phyloP scores from a whole-genome alignment of 768 basidiomycete genomes.

The Mrakia gelida region DNA sequence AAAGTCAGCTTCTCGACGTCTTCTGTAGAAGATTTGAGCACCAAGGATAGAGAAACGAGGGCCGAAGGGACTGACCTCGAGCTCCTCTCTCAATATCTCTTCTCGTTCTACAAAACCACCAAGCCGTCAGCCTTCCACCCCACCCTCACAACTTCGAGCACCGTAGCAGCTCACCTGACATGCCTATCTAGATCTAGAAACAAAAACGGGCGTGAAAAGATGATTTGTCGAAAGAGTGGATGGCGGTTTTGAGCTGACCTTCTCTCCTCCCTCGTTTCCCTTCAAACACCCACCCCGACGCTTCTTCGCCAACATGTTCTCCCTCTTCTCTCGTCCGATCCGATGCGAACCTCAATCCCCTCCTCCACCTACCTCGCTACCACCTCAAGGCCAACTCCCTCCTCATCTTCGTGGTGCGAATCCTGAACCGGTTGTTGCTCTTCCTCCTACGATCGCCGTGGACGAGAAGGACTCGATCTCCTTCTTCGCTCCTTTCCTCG shows the following conservation, averaged over 20 bases:
- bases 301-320: slow-evolving; percentile 3
- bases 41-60: not conserved
- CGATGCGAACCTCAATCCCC: not conserved
- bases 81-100: slow-evolving; percentile 68
- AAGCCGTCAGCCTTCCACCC: not conserved
- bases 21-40: not conserved
- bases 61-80: slow-evolving; percentile 60
- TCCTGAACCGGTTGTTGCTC: not conserved
- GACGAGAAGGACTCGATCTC: not conserved
- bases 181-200: not conserved
- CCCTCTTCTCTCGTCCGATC: slow-evolving; percentile 8
- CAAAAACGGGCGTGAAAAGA: not conserved
- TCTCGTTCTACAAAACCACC: slow-evolving; percentile 37
- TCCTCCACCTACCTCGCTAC: not conserved
- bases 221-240: not conserved
- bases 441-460: not conserved
- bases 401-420: not conserved
- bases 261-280: not conserved
- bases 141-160: not conserved
- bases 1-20: not conserved
- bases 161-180: not conserved
- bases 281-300: not conserved
- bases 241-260: not conserved
- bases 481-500: not conserved
- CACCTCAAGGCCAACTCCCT: not conserved